Evolutionary conservation across 2,329 filamentous ascomycete species (phyloP), one percentile per base, ranked within the genome.

Genomic region (Sporothrix pallida): DNA sequence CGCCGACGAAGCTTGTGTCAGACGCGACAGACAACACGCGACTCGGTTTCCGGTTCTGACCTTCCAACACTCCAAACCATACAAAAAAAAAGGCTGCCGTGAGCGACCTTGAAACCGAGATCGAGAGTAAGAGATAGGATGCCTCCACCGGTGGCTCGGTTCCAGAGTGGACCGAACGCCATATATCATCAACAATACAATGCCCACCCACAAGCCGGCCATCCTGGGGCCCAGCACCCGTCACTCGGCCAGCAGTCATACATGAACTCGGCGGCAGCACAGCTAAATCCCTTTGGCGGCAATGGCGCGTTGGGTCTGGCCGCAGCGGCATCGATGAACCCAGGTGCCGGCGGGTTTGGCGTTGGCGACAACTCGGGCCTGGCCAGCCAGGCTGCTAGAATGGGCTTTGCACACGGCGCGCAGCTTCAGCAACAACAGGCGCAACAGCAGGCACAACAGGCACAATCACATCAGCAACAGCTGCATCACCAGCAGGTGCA

Each of bases 341-440:
- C 82, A 20, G 80, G 77, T 58, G 81, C 83, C 73, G 88, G 83
- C 76, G 88, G 70, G 12, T 73, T 73, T 42, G 63, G 72, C 73
- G 88, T 87, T 9, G 90, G 90, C 9, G 88, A 87, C 76, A 87
- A 86, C 69, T 92, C 92, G 23, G 93, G 94, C 0, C 88, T 97
- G 70, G 93, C 91, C 46, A 95, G 93, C 81, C 93, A 97, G 81
- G 94, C 93, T 76, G 94, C 93, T 74, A 90, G 95, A 79, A 93
- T 96, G 87, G 91, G 93, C 7, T 98, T 98, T 81, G 89, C 92
- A 74, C 91, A 95, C 80, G 92, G 91, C 12, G 81, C 92, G 85
- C 81, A 86, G 82, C 79, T 88, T 76, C 84, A 85, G 76, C 84
- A 85, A 72, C 86, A 86, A 75, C 88, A 91, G 80, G 88, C 91